phyloP scores from a whole-genome alignment of 2,329 filamentous ascomycete species.

The Beauveria australis region DNA sequence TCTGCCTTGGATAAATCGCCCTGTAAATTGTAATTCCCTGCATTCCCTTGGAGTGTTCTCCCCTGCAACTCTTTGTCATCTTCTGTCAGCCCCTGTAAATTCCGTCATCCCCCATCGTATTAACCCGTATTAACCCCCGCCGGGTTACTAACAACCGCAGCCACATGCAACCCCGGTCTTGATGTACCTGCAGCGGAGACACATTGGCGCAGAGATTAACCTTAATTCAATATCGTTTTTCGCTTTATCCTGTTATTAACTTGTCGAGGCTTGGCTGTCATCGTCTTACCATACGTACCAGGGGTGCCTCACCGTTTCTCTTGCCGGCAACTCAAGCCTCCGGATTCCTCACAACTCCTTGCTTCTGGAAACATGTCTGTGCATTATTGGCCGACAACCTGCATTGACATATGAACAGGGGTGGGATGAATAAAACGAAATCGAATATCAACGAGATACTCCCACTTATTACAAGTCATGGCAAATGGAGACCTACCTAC shows the following conservation, averaged over 20 bases:
- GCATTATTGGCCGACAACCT: background rate
- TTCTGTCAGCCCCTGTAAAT: background rate
- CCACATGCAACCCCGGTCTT: background rate
- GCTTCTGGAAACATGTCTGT: conserved; percentile 4
- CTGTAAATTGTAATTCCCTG: too few relatives aligned
- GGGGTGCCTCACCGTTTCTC: background rate
- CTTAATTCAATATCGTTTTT: background rate
- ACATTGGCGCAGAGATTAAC: background rate
- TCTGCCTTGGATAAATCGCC: too few relatives aligned
- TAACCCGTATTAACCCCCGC: background rate
- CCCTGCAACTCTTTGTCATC: background rate
- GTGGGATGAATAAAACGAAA: background rate
- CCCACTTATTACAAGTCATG: background rate
- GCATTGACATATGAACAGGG: background rate
- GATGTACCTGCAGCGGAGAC: background rate
- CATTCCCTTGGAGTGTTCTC: background rate
- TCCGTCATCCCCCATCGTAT: background rate
- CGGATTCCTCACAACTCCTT: background rate
- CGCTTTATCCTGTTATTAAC: background rate
- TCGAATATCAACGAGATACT: background rate
- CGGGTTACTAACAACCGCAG: background rate
- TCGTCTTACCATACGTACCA: background rate
- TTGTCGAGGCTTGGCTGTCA: background rate
- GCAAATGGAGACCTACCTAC: background rate
- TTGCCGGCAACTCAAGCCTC: background rate